Evolutionary conservation across 2,329 filamentous ascomycete species (phyloP), one percentile per base, ranked within the genome.

Genomic region (Penicillium polonicum): DNA sequence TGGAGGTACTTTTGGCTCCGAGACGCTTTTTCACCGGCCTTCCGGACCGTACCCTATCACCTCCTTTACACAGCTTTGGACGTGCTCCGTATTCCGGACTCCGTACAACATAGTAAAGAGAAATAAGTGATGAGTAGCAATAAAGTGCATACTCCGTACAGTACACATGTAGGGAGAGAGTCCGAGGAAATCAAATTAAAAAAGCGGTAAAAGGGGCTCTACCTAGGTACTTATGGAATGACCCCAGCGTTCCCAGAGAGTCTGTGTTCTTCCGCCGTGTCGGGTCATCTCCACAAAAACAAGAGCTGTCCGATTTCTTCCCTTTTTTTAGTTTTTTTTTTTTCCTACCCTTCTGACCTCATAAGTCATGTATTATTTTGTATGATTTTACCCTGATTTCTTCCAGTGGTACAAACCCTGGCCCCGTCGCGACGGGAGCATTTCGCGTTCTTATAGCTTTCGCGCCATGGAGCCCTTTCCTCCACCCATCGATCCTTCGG

Each of bases 271-370:
- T 58, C 53, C 44, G 59, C 60, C 50, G 60, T 54, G 58, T 58
- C 62, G 65, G 65, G 57, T 57, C 58, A 63, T 51, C 61, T 66
- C 65, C 64, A 65, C 63, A 56, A 65, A 66, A 67, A 63, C 55
- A 64, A 63, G 57, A 64, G 57, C 61, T 62, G 60, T 61, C 55
- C 23, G n/a, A 51, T 56, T 48, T 54, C 43, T 58, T 50, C 29
- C 43, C 52, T 51, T 46, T 42, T 58, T 51, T 23, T 12, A 1
- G 5, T 12, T 29, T 29, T 29, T 29, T 4, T 29, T 31, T 31
- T 42, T 59, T 49, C 21, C 44, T 58, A 8, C 25, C 43, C 38
- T 46, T 50, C 39, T 23, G 50, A 53, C 57, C 49, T 59, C 48
- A 55, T 53, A 36, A 35, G 38, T 42, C 21, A 44, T 48, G 41